Evolutionary conservation across 495 filamentous ascomycete genomes (phyloP), one percentile per base, ranked within the genome.

Genomic region (Aspergillus sclerotiicarbonarius): DNA sequence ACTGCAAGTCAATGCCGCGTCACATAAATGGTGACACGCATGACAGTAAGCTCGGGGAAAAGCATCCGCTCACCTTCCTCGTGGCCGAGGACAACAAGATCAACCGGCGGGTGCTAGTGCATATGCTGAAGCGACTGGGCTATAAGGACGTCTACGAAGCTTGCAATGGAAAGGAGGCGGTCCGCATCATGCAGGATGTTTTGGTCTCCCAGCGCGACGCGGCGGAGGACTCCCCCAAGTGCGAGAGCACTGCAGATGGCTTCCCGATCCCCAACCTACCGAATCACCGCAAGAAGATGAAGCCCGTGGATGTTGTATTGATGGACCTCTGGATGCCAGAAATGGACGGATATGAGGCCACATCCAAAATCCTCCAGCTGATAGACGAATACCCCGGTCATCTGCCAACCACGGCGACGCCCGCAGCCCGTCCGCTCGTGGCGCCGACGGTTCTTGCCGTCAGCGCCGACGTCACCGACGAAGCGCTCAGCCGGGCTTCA

Each of bases 321-420:
- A 92, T 92, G 90, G 89, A 92, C 69, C 79, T 92, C 6, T 92
- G 89, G 89, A 92, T 92, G 89, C 90, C 89, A 2, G 77, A 84
- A 56, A 89, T 91, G 84, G 89, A 92, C 63, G 90, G 90, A 3
- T 91, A 90, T 55, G 84, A 91, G 66, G 89, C 89, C 6, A 84
- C 89, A 0, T 76, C 81, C 50, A 70, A 71, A 25, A 92, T 92
- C 56, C 69, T 87, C n/a, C 70, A 77, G 52, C 76, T 86, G 67
- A 70, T 78, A 35, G 63, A 72, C 51, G 71, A 76, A 41, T 64
- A 73, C 37, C 66, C 64, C 21, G 59, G 62, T 31, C 60, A 64
- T 47, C 10, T 5, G 9, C 37, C 37, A n/a, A n/a, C 37, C 13
- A n/a, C 4, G 37, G 37, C 6, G n/a, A 15, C 1, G 1, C 21